These are phyloP conservation scores for Cymbidium sinense DNA, from an alignment of 106 monocot genomes.

Conservation along the genomic window DNA sequence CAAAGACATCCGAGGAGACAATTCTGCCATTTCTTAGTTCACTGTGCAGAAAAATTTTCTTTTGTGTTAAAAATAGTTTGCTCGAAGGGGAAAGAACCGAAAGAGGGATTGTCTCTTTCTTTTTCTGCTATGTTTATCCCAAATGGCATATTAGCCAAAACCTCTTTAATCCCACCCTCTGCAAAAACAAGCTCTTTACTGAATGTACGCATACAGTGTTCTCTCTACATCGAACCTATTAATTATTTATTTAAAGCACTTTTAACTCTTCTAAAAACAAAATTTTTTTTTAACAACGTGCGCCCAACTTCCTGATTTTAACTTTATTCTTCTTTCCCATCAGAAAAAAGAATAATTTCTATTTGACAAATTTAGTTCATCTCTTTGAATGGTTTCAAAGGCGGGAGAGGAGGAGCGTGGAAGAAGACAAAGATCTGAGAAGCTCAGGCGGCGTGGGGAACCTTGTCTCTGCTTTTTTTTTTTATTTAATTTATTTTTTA, in stretches of 20 bases:
- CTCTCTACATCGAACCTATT: not conserved
- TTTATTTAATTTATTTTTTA: not conserved
- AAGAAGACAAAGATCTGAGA: conserved; percentile 2
- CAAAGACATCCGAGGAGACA: not conserved
- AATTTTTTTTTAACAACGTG: not conserved
- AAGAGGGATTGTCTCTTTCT: not conserved
- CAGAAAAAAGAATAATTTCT: not conserved
- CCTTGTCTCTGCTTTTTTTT: not conserved
- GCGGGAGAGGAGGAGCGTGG: not conserved
- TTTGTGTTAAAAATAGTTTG: not conserved
- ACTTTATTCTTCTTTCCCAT: not conserved
- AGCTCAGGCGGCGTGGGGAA: not conserved
- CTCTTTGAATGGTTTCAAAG: not conserved
- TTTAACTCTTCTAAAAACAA: not conserved
- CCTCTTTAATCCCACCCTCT: not conserved
- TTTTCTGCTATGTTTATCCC: not conserved
- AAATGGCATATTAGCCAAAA: not conserved
- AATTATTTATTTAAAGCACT: not conserved
- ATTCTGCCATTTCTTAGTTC: not conserved
- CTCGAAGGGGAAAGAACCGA: not conserved
- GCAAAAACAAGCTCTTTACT: not conserved
- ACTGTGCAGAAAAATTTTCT: not conserved
- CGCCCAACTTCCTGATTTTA: not conserved
- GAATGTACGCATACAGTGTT: not conserved
- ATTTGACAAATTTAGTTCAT: not conserved